A percentile compares a stretch with the other conserved stretches of the same genome.
These are phyloP conservation scores for Catharanthus roseus DNA, from an alignment of 257 asterid species.

Conservation along the genomic window DNA sequence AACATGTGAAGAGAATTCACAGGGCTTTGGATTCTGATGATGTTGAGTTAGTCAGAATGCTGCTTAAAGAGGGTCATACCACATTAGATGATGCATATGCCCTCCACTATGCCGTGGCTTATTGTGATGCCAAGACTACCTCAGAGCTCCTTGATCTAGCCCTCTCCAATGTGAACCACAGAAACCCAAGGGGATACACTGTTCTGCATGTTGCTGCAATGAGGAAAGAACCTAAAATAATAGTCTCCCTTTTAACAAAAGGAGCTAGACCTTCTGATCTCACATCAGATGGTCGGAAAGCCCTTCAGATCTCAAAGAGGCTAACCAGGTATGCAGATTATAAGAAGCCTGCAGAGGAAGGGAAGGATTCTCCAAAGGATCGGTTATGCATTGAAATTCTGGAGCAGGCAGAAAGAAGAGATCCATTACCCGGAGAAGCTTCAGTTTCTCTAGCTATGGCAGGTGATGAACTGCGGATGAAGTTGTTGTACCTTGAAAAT, in stretches of 20 bases:
- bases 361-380: slow-evolving; percentile 73
- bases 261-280: slow-evolving; percentile 95
- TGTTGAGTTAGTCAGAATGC: slow-evolving; percentile 85
- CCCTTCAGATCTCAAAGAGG: slow-evolving; percentile 88
- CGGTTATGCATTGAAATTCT: slow-evolving; percentile 86
- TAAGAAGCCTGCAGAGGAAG: slow-evolving; percentile 52
- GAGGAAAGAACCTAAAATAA: slow-evolving; percentile 89
- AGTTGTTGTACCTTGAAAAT: slow-evolving; percentile 82
- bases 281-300: slow-evolving; percentile 86
- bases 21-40: slow-evolving; percentile 95
- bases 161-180: slow-evolving; percentile 77
- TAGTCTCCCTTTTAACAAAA: slow-evolving; percentile 82
- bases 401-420: slow-evolving; percentile 96
- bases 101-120: slow-evolving; percentile 92
- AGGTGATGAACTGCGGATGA: slow-evolving; percentile 80
- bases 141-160: slow-evolving; percentile 86
- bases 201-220: slow-evolving; percentile 96
- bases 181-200: slow-evolving; percentile 74
- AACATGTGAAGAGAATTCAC: slow-evolving; percentile 82
- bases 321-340: slow-evolving; percentile 73
- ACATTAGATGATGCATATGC: slow-evolving; percentile 81
- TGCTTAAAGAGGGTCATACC: slow-evolving; percentile 80
- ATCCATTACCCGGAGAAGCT: slow-evolving; percentile 86
- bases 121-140: slow-evolving; percentile 89
- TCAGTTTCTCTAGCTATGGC: slow-evolving; percentile 93